A percentile compares a stretch with the other conserved stretches of the same genome.
Evolutionary conservation across 768 basidiomycete genomes (phyloP).

Genomic region (Rhodotorula sphaerocarpa): DNA sequence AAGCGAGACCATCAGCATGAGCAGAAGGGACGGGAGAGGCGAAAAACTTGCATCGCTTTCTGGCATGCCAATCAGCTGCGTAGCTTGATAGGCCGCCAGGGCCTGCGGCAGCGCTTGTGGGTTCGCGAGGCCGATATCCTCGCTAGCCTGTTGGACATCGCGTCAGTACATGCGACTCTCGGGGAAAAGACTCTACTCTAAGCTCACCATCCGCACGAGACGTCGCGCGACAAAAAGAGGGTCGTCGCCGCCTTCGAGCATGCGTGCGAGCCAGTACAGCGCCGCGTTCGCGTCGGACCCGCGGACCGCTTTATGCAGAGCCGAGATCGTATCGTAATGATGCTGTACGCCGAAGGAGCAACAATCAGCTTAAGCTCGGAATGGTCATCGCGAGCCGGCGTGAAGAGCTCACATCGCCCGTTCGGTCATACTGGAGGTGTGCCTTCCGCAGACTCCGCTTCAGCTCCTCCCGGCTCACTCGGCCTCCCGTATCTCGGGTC

Average conservation of each 20-base stretch:
- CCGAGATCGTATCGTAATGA: slow-evolving; percentile 43
- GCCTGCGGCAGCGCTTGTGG: slow-evolving; percentile 62
- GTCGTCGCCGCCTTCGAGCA: slow-evolving; percentile 48
- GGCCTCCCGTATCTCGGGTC: background rate
- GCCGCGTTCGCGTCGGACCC: slow-evolving; percentile 70
- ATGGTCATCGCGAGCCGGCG: background rate
- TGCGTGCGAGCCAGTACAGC: slow-evolving; percentile 73
- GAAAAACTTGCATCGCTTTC: slow-evolving; percentile 50
- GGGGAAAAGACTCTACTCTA: slow-evolving; percentile 43
- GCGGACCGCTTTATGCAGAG: slow-evolving; percentile 72
- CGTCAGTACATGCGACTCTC: slow-evolving; percentile 58
- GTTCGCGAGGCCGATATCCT: slow-evolving; percentile 77
- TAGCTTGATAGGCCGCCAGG: slow-evolving; percentile 46
- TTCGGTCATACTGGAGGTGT: slow-evolving; percentile 56
- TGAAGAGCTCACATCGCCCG: slow-evolving; percentile 44
- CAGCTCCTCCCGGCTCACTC: slow-evolving; percentile 49
- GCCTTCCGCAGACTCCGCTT: slow-evolving; percentile 56
- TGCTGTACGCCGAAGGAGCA: background rate
- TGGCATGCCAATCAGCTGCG: slow-evolving; percentile 56
- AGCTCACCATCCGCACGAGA: slow-evolving; percentile 55
- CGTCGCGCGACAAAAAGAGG: slow-evolving; percentile 67
- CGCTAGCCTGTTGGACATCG: slow-evolving; percentile 52
- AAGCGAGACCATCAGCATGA: background rate
- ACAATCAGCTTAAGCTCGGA: background rate
- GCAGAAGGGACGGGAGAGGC: background rate